Evolutionary conservation across 441 rosid genomes (phyloP), one percentile per base, ranked within the genome.

Genomic region (Cnidoscolus chayamansa): DNA sequence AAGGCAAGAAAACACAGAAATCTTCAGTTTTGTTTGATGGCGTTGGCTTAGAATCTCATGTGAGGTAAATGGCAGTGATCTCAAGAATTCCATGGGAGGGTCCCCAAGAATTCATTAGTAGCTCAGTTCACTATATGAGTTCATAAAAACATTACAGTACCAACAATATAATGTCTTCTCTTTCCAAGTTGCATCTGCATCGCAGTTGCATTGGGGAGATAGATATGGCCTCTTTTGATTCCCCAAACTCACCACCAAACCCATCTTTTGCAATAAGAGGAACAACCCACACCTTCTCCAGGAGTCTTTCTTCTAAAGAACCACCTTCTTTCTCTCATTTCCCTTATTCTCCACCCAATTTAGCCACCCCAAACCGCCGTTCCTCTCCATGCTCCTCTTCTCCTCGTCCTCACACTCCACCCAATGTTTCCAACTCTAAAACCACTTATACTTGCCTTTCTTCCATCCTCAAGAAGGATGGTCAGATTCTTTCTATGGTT

Each of bases 391-490:
- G 56, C 71, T 35, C 76, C 68, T 74, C 84, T 30, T 77, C 84
- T 54, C 72, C 35, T 55, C 81, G 73, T 19, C 69, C n/a, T 48
- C 75, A 17, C 70, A 8, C 25, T 20, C 67, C 79, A 4, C 8
- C 74, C 0, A 30, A 30, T 20, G 19, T 37, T 45, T n/a, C 57
- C 65, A 66, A 7, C 71, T 68, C 65, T 0, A 77, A 81, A 37
- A 51, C 82, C 15, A 54, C 77, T 7, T 79, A 83, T 53, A 70
- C 81, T 32, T 85, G 88, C 66, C 12, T 84, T 10, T 80, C 85
- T 54, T 85, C 91, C 0, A 71, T 85, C 67, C 73, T 84, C 32
- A 79, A 82, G 66, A 85, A 81, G 37, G 90, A 85, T 3, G 89
- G 87, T 1, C 91, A 87, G 74, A 69, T 87, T 43, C 71, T 85